These are phyloP conservation scores for Pestalotiopsis sp. DNA, from an alignment of 2,329 filamentous ascomycete genomes.

Conservation along the genomic window DNA sequence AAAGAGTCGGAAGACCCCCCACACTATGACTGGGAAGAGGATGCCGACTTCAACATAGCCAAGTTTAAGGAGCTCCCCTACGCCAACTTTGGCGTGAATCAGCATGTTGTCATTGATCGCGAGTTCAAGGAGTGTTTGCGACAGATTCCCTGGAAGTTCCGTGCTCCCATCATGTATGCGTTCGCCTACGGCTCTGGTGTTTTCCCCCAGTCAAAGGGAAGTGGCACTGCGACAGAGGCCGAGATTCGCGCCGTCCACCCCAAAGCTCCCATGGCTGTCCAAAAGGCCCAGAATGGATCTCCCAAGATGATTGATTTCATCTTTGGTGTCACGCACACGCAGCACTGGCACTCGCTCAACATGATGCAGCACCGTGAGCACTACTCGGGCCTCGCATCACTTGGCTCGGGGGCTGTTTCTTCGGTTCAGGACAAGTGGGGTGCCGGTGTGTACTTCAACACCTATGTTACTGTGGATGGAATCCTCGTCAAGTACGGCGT, in stretches of 20 bases:
- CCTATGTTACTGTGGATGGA: slow-evolving; percentile 91
- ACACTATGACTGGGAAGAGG: slow-evolving; percentile 70
- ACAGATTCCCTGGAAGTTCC: slow-evolving; percentile 87
- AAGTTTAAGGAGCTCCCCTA: slow-evolving; percentile 78
- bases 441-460: slow-evolving; percentile 97
- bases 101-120: slow-evolving; percentile 93
- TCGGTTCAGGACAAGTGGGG: slow-evolving; percentile 85
- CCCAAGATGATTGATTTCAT: slow-evolving; percentile 99
- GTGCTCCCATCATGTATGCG: slow-evolving; percentile 91
- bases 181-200: slow-evolving; percentile 98
- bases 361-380: slow-evolving; percentile 86
- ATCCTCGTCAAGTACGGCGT: slow-evolving; percentile 98
- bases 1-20: slow-evolving; percentile 22
- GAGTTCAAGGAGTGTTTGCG: slow-evolving; percentile 92
- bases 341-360: slow-evolving; percentile 97
- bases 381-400: slow-evolving; percentile 81
- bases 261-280: slow-evolving; percentile 77
- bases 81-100: slow-evolving; percentile 87
- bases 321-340: slow-evolving; percentile 89
- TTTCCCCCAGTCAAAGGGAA: slow-evolving; percentile 71
- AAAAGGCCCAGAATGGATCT: slow-evolving; percentile 81
- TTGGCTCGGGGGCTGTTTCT: slow-evolving; percentile 85
- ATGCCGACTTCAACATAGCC: slow-evolving; percentile 70
- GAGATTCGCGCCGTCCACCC: slow-evolving; percentile 73
- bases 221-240: slow-evolving; percentile 54